These are phyloP conservation scores for Albugo candida DNA, from an alignment of 352 stramenopile genomes.

Conservation along the genomic window DNA sequence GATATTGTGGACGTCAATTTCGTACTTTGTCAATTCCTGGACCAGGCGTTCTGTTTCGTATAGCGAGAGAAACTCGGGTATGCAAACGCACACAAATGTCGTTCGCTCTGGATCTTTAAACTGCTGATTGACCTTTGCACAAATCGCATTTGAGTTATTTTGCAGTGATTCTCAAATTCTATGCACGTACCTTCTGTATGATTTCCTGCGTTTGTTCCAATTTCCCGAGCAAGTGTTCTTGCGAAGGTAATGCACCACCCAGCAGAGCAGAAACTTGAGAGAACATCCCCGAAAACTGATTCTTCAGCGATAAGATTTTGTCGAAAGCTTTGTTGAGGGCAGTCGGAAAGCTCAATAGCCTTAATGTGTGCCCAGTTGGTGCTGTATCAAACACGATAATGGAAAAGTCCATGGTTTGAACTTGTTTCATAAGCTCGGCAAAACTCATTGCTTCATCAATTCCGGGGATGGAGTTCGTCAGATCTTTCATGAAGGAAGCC, in stretches of 20 bases:
- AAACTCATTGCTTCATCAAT: slow-evolving; percentile 99
- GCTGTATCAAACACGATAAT: slow-evolving; percentile 98
- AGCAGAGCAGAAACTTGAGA: slow-evolving; percentile 64
- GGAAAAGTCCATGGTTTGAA: slow-evolving; percentile 95
- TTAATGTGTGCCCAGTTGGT: slow-evolving; percentile 93
- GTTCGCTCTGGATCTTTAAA: slow-evolving; percentile 98
- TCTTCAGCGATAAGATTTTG: slow-evolving; percentile 96
- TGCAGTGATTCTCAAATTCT: background rate
- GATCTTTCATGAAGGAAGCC: slow-evolving; percentile 90
- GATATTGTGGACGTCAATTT: slow-evolving; percentile 99
- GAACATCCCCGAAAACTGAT: slow-evolving; percentile 78
- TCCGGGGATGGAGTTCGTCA: slow-evolving; percentile 94
- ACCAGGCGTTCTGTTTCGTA: slow-evolving; percentile 99
- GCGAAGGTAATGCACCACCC: slow-evolving; percentile 48
- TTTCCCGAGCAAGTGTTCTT: slow-evolving; percentile 91
- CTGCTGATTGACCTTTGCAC: slow-evolving; percentile 95
- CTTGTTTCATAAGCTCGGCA: slow-evolving; percentile 96
- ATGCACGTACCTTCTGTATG: slow-evolving; percentile 98
- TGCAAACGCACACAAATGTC: slow-evolving; percentile 99
- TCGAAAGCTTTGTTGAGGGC: slow-evolving; percentile 97
- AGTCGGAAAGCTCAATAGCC: slow-evolving; percentile 92
- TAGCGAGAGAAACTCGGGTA: slow-evolving; percentile 98
- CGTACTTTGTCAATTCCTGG: slow-evolving; percentile 97
- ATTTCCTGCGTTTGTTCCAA: slow-evolving; percentile 90
- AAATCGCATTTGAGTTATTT: slow-evolving; percentile 2